Conservation (phyloP, 805 yeast species). For the Sugiyamaella chiloensis region DNA sequence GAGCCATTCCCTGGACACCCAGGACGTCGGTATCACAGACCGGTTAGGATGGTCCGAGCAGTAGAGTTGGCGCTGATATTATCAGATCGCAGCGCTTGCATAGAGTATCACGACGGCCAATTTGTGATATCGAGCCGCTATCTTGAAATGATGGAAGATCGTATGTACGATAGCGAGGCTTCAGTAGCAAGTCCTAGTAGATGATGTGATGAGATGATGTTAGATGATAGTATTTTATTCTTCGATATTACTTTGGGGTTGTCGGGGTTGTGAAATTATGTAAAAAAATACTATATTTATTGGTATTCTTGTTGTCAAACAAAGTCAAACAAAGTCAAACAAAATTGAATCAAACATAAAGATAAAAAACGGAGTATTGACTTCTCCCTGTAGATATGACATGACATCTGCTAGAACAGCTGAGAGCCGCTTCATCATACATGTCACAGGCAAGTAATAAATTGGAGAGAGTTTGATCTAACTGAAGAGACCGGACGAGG, state of each 20-base stretch:
- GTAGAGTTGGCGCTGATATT: conserved; percentile 17
- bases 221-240: too few relatives aligned
- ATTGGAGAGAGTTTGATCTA: background rate
- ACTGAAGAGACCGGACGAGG: conserved; percentile 10
- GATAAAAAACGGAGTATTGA: too few relatives aligned
- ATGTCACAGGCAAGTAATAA: conserved; percentile 1
- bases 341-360: too few relatives aligned
- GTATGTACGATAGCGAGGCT: conserved; percentile 9
- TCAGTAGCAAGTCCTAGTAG: conserved; percentile 5
- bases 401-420: too few relatives aligned
- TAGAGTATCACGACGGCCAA: conserved; percentile 5
- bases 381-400: too few relatives aligned
- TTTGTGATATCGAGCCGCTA: conserved; percentile 2
- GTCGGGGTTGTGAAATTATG: too few relatives aligned
- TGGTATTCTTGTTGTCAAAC: too few relatives aligned
- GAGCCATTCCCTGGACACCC: conserved; percentile 22
- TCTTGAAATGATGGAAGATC: conserved; percentile 5
- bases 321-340: too few relatives aligned
- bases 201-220: too few relatives aligned
- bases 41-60: conserved; percentile 17
- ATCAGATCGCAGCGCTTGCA: conserved; percentile 9
- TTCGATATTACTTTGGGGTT: too few relatives aligned
- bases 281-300: too few relatives aligned
- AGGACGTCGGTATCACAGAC: conserved; percentile 11
- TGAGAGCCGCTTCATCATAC: conserved; percentile 3